Conservation (phyloP, 208 protist species). For the Crithidia fasciculata region DNA sequence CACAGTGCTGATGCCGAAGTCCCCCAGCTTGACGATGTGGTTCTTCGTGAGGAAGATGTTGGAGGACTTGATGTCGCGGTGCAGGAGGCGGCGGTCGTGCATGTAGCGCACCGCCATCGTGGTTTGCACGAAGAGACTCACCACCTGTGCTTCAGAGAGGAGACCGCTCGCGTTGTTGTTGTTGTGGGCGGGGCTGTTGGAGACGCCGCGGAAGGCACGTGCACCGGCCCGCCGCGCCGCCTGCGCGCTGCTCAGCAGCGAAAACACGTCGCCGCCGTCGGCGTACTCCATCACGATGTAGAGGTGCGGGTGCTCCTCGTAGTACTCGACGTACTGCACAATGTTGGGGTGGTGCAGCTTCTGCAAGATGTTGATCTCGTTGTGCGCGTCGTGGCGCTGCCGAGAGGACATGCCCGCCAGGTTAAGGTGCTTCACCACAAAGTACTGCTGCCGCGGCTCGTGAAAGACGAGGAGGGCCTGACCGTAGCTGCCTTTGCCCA, state of each 20-base stretch:
- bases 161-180: constrained; percentile 9
- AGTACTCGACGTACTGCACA: constrained; percentile 93
- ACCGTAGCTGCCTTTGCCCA: constrained; percentile 94
- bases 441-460: constrained; percentile 74
- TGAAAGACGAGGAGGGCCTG: constrained; percentile 91
- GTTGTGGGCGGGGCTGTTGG: neutral
- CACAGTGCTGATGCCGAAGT: constrained; percentile 94
- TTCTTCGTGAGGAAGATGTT: constrained; percentile 95
- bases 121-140: constrained; percentile 93
- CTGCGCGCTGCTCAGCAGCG: constrained; percentile 63
- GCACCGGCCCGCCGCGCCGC: constrained; percentile 20
- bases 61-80: constrained; percentile 94
- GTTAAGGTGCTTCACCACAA: constrained; percentile 93
- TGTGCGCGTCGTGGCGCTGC: constrained; percentile 88
- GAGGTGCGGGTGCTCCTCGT: constrained; percentile 85
- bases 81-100: constrained; percentile 92
- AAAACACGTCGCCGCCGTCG: constrained; percentile 87
- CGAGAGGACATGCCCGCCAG: constrained; percentile 83
- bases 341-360: constrained; percentile 92
- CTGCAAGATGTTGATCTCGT: constrained; percentile 86
- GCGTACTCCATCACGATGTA: constrained; percentile 96
- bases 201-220: neutral
- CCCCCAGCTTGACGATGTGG: constrained; percentile 90
- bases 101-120: constrained; percentile 93
- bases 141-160: constrained; percentile 70